Percentiles rank a stretch among this genome's conserved stretches.
Conservation (phyloP, 805 yeast species). For the Suhomyces kilbournensis region DNA sequence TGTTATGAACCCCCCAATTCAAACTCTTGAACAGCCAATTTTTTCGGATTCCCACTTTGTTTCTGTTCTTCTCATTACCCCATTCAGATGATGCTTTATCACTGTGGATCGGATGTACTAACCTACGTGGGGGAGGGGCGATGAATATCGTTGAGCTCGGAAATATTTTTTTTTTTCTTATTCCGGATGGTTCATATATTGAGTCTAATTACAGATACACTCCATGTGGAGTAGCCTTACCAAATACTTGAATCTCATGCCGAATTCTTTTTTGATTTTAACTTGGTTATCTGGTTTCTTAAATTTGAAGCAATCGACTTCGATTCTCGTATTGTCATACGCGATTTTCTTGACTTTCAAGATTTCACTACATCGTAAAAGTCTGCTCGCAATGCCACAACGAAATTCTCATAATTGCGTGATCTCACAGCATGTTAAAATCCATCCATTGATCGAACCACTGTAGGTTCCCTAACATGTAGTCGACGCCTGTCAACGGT, state of each 20-base stretch:
- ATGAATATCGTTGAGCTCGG: not conserved
- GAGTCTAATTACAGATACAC: too few relatives aligned
- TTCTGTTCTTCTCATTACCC: not conserved
- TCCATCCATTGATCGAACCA: conserved; percentile 58
- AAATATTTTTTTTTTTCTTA: not conserved
- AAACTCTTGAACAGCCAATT: not conserved
- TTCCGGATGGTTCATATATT: not conserved
- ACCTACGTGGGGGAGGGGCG: not conserved
- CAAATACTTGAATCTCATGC: not conserved
- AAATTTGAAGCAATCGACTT: not conserved
- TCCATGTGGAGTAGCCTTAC: not conserved
- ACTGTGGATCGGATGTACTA: not conserved
- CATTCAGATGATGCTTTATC: not conserved
- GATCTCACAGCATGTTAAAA: conserved; percentile 11
- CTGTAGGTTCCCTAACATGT: conserved; percentile 41
- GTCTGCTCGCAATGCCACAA: not conserved
- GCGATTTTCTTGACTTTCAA: too few relatives aligned
- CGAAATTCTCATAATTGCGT: not conserved
- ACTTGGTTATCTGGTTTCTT: not conserved
- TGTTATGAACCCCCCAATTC: not conserved
- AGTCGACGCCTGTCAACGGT: conserved; percentile 4
- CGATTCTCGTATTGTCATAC: not conserved
- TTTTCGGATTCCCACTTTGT: not conserved
- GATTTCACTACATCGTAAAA: not conserved
- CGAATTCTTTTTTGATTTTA: not conserved